Base-by-base conservation (phyloP, 192 early-diverging fungal genomes). In the Chytriomyces hyalinus region DNA sequence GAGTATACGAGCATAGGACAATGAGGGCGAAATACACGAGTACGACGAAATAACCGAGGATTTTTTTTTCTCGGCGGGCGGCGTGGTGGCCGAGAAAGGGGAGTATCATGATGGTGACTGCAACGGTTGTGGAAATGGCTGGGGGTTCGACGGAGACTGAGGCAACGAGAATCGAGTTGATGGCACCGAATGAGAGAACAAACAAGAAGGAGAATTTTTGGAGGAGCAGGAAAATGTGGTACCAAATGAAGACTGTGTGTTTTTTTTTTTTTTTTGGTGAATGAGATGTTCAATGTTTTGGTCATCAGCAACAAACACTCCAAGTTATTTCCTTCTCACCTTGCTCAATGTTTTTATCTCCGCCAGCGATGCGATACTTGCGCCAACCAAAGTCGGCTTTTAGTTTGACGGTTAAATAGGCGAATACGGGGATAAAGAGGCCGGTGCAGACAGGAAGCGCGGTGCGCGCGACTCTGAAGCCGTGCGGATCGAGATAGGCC, bases 221-320 rank as follows among this genome's bases (percentile, higher is more conserved):
- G 20, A 70, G 47, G n/a, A 70, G 68, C 5, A 70, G 49, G 7
- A 70, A 45, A 70, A 70, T 70, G 49, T 70, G 46, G 26, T 70
- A 70, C 6, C 15, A n/a, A 6, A 28, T 70, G 68, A 70, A 70
- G 5, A 70, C 66, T 67, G 44, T 48, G 66, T 15, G 1, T 22
- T 17, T 47, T 15, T 20, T 9, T 48, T 47, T 43, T 67, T 43
- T n/a, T 15, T 47, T 11, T 47, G 15, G 8, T 24, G 0, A 17
- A 67, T 17, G 28, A 9, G 66, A n/a, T n/a, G n/a, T n/a, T n/a
- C n/a, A n/a, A n/a, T n/a, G n/a, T n/a, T n/a, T n/a, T n/a, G n/a
- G n/a, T n/a, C n/a, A n/a, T n/a, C n/a, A n/a, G n/a, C n/a, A n/a
- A n/a, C n/a, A n/a, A n/a, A n/a, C n/a, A n/a, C n/a, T n/a, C n/a